Percentiles rank a stretch among this genome's conserved stretches.
Conservation (phyloP, 305 asterid genomes). For the Ilex paraguariensis region DNA sequence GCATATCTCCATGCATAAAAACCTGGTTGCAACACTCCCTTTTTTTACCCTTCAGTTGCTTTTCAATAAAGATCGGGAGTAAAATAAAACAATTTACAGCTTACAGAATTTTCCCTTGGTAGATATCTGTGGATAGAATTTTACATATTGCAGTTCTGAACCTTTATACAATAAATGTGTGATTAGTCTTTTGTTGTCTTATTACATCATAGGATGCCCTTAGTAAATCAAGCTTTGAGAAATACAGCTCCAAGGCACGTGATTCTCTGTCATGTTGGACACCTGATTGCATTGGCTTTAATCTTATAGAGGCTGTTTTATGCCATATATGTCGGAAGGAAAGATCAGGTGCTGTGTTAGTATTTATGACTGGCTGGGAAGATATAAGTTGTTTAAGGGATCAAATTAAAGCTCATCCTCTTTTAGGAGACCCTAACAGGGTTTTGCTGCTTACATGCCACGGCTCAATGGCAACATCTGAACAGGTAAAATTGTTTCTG, state of each 20-base stretch:
- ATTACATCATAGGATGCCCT: conserved; percentile 66
- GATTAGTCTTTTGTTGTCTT: neutral
- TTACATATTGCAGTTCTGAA: neutral
- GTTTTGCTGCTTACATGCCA: conserved; percentile 89
- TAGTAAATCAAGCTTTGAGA: conserved; percentile 78
- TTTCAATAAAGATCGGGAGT: no score
- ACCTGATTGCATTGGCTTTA: conserved; percentile 91
- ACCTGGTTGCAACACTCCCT: no score
- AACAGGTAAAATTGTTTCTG: conserved; percentile 60
- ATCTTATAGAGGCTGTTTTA: conserved; percentile 92
- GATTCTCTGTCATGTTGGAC: conserved; percentile 91
- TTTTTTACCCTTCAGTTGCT: no score
- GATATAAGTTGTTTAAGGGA: conserved; percentile 96
- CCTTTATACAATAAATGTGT: no score
- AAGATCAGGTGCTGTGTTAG: conserved; percentile 88
- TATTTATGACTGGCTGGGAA: conserved; percentile 99
- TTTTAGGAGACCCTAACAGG: conserved; percentile 95
- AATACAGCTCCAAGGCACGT: conserved; percentile 71
- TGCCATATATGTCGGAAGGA: conserved; percentile 98
- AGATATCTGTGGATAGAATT: neutral
- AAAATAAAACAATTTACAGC: neutral
- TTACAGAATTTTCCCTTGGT: neutral
- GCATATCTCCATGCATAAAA: no score
- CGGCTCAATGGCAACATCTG: conserved; percentile 97
- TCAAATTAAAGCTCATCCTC: conserved; percentile 97